Percentiles rank a stretch among this genome's conserved stretches.
Conservation (phyloP, 805 yeast genomes). For the Tetrapisispora nanseiensis region DNA sequence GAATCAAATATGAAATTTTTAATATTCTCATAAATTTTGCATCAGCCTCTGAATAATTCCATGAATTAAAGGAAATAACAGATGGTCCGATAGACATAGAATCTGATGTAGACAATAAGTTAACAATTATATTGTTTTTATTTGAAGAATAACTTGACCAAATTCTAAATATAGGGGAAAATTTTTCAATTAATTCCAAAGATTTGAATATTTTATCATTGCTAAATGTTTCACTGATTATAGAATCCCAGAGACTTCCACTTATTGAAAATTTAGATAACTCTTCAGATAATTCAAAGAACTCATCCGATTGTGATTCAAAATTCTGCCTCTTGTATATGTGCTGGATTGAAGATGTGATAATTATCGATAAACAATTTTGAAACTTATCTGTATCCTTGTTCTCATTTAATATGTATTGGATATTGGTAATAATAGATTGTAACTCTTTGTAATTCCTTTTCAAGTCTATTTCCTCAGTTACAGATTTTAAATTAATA, state of each 20-base stretch:
- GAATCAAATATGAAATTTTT: constrained; percentile 52
- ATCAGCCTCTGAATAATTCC: constrained; percentile 66
- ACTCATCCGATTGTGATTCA: constrained; percentile 31
- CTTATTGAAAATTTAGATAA: constrained; percentile 17
- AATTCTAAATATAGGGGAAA: constrained; percentile 46
- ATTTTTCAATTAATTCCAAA: constrained; percentile 21
- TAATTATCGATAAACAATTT: constrained; percentile 32
- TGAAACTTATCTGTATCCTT: constrained; percentile 43
- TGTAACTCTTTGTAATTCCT: neutral
- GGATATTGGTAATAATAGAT: constrained; percentile 11
- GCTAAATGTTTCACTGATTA: constrained; percentile 53
- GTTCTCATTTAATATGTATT: constrained; percentile 19
- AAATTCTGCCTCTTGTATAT: constrained; percentile 31
- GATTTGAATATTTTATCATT: constrained; percentile 33
- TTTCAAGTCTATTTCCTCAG: neutral
- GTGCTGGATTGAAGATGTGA: constrained; percentile 44
- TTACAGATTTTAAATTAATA: constrained; percentile 10
- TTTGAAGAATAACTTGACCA: constrained; percentile 57
- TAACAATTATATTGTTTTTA: constrained; percentile 37
- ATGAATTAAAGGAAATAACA: constrained; percentile 43
- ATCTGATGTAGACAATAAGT: constrained; percentile 17
- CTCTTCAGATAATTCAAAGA: constrained; percentile 38
- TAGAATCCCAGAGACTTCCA: constrained; percentile 46
- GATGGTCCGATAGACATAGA: constrained; percentile 43
- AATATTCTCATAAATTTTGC: constrained; percentile 44